phyloP scores from a whole-genome alignment of 192 early-diverging fungal species.

The Dimargaris cristalligena region DNA sequence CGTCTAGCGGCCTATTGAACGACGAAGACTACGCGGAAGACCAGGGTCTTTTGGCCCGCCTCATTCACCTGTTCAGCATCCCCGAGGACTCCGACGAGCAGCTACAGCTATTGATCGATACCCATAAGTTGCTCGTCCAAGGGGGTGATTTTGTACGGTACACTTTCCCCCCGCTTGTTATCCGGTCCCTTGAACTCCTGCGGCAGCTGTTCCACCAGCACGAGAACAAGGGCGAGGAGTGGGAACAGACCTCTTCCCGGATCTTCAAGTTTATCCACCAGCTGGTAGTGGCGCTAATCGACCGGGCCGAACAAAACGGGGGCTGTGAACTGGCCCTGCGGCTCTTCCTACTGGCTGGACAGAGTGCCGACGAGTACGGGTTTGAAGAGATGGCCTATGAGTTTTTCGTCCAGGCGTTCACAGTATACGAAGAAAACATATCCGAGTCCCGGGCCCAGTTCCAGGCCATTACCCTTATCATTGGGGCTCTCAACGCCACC shows the following conservation, averaged over 20 bases:
- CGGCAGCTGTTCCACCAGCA: slow-evolving; percentile 14
- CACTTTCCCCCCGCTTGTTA: slow-evolving; percentile 78
- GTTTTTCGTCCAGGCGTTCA: slow-evolving; percentile 94
- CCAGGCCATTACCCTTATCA: slow-evolving; percentile 73
- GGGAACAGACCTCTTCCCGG: slow-evolving; percentile 52
- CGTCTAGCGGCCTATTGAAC: slow-evolving; percentile 31
- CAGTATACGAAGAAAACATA: slow-evolving; percentile 91
- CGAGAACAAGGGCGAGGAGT: slow-evolving; percentile 14
- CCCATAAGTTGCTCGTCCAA: slow-evolving; percentile 71
- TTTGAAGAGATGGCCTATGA: slow-evolving; percentile 95
- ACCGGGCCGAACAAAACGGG: slow-evolving; percentile 39
- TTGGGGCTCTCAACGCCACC: slow-evolving; percentile 70
- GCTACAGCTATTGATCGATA: slow-evolving; percentile 64
- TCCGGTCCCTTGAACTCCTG: slow-evolving; percentile 46
- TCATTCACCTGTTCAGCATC: slow-evolving; percentile 53
- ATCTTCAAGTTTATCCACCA: slow-evolving; percentile 82
- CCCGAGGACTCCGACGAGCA: slow-evolving; percentile 64
- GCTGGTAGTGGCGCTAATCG: slow-evolving; percentile 55
- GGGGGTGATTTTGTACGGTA: slow-evolving; percentile 85
- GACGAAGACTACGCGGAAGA: slow-evolving; percentile 86
- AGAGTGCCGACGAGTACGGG: slow-evolving; percentile 67
- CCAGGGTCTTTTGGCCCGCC: slow-evolving; percentile 71
- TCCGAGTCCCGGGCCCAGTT: slow-evolving; percentile 84
- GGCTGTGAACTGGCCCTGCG: slow-evolving; percentile 50
- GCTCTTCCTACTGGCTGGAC: slow-evolving; percentile 72